These are phyloP conservation scores for Gonapodya sp. DNA, from an alignment of 192 early-diverging fungal species.

Conservation along the genomic window DNA sequence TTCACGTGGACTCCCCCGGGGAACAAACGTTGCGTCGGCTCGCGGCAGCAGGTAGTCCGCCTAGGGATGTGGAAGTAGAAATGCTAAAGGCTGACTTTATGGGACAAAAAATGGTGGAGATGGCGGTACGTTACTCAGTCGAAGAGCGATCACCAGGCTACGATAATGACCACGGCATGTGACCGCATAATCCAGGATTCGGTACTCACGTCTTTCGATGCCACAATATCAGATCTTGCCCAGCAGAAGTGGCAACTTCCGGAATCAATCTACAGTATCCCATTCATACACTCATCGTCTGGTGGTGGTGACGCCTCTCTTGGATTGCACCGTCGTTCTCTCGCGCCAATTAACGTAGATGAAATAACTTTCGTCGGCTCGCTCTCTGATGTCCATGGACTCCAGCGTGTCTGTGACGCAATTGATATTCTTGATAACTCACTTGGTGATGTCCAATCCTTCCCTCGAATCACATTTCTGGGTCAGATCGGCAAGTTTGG, in stretches of 20 bases:
- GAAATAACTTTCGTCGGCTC: slow-evolving; percentile 29
- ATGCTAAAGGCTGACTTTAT: not conserved
- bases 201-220: not conserved
- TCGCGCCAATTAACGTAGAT: not conserved
- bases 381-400: slow-evolving; percentile 19
- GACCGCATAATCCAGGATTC: not conserved
- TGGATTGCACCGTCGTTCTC: not conserved
- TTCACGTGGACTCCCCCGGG: not conserved
- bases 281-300: not conserved
- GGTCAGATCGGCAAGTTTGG: slow-evolving; percentile 15
- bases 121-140: not conserved
- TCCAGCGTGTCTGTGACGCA: slow-evolving; percentile 29
- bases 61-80: not conserved
- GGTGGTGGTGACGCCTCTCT: not conserved
- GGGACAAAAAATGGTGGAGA: not conserved
- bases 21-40: not conserved
- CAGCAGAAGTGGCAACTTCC: not conserved
- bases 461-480: slow-evolving; percentile 21
- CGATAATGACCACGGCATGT: not conserved
- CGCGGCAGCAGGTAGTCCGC: not conserved
- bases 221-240: not conserved
- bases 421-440: slow-evolving; percentile 19
- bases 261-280: not conserved
- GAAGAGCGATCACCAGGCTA: no score
- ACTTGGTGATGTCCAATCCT: not conserved